Conservation (phyloP, 805 yeast species). For the Candida ovalis region DNA sequence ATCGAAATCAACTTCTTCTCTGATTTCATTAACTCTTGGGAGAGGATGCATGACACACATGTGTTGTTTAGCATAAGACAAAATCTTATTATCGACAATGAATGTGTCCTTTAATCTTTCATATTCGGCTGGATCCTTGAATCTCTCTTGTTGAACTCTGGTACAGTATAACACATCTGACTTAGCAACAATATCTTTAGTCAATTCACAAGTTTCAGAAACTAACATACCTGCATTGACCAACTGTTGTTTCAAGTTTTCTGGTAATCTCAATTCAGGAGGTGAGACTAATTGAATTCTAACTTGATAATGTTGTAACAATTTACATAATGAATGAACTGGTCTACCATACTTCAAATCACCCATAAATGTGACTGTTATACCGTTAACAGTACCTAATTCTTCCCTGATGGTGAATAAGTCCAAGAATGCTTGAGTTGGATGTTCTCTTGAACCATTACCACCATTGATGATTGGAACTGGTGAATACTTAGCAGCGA, state of each 20-base stretch:
- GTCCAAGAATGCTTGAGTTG: constrained; percentile 97
- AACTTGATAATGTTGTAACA: constrained; percentile 89
- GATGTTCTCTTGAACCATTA: constrained; percentile 97
- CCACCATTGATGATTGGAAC: constrained; percentile 98
- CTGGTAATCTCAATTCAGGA: constrained; percentile 80
- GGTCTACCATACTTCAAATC: constrained; percentile 98
- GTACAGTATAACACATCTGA: constrained; percentile 98
- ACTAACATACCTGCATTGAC: constrained; percentile 63
- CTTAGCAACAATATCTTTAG: constrained; percentile 79
- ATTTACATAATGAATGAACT: constrained; percentile 90
- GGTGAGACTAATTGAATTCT: constrained; percentile 91
- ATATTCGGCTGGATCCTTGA: constrained; percentile 69
- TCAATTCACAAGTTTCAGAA: constrained; percentile 69
- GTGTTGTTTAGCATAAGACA: constrained; percentile 92
- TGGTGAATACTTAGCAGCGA: constrained; percentile 95
- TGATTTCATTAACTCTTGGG: constrained; percentile 94
- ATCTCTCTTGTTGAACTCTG: constrained; percentile 97
- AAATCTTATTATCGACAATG: constrained; percentile 86
- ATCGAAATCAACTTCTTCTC: constrained; percentile 98
- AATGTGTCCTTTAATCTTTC: constrained; percentile 87
- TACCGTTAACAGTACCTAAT: constrained; percentile 96
- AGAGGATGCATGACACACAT: constrained; percentile 99
- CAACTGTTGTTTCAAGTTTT: constrained; percentile 64
- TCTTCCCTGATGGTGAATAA: constrained; percentile 98
- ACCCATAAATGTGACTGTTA: constrained; percentile 98